These are phyloP conservation scores for Chrysoporthe austroafricana DNA, from an alignment of 2,329 filamentous ascomycete species.

Conservation along the genomic window DNA sequence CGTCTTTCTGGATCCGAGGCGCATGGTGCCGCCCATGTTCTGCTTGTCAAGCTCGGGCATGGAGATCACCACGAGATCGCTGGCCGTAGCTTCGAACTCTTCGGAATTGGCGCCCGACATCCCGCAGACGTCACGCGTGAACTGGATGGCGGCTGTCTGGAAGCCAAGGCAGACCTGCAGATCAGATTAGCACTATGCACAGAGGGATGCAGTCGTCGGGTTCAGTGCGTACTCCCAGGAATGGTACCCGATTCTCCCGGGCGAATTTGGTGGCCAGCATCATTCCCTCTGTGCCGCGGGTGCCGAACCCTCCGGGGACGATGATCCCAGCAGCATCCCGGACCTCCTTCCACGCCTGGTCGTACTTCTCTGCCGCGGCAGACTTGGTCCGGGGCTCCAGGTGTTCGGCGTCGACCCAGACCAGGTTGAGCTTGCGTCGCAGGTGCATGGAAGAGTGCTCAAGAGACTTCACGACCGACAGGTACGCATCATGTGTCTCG, in stretches of 20 bases:
- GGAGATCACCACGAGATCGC: constrained; percentile 77
- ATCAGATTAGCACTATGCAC: constrained; percentile 6
- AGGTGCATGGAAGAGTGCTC: constrained; percentile 93
- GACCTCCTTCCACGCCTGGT: constrained; percentile 84
- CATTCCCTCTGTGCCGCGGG: constrained; percentile 87
- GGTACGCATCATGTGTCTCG: constrained; percentile 81
- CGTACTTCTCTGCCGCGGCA: constrained; percentile 71
- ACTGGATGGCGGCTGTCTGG: constrained; percentile 92
- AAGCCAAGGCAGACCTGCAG: constrained; percentile 71
- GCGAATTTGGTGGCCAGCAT: constrained; percentile 86
- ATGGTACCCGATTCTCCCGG: constrained; percentile 78
- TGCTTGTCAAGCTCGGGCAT: constrained; percentile 75
- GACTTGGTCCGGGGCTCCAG: constrained; percentile 70
- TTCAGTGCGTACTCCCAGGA: constrained; percentile 69
- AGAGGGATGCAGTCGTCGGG: too few relatives aligned
- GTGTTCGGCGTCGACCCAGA: constrained; percentile 84
- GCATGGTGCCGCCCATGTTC: constrained; percentile 77
- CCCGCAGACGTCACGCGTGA: constrained; percentile 74
- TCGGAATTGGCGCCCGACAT: constrained; percentile 60
- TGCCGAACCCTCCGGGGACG: constrained; percentile 79
- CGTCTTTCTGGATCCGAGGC: constrained; percentile 71
- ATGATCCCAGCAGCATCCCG: constrained; percentile 70
- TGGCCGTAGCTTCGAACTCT: constrained; percentile 58
- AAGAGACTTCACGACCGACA: constrained; percentile 69
- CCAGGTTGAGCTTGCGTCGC: constrained; percentile 74